Conservation (phyloP, 352 stramenopile species). For the Hyaloperonospora arabidopsidis region DNA sequence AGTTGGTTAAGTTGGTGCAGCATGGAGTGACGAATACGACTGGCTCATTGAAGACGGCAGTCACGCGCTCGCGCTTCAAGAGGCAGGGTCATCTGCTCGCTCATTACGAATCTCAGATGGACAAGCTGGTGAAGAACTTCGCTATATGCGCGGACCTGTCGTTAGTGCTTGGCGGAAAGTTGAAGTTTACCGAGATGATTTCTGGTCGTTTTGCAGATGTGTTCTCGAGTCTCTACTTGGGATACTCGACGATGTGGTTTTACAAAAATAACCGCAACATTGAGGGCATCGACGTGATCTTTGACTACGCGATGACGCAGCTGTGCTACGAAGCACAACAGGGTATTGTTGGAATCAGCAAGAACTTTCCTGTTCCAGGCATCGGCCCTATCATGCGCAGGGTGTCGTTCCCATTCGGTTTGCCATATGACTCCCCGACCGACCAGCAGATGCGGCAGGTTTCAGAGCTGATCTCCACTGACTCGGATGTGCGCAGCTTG, state of each 20-base stretch:
- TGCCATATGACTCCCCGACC: conserved; percentile 85
- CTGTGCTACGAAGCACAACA: conserved; percentile 94
- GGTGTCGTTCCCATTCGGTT: conserved; percentile 93
- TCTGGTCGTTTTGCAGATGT: conserved; percentile 95
- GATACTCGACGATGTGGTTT: conserved; percentile 96
- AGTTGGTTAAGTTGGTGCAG: conserved; percentile 91
- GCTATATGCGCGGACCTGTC: conserved; percentile 92
- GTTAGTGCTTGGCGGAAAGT: conserved; percentile 93
- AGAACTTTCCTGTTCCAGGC: conserved; percentile 93
- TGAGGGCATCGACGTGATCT: conserved; percentile 91
- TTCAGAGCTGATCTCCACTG: conserved; percentile 59
- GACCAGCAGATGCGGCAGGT: conserved; percentile 83
- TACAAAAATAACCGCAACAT: conserved; percentile 92
- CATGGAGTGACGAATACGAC: conserved; percentile 91
- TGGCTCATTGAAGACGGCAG: conserved; percentile 80
- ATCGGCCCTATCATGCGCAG: conserved; percentile 91
- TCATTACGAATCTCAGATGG: conserved; percentile 96
- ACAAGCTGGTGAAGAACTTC: conserved; percentile 95
- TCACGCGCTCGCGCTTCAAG: conserved; percentile 90
- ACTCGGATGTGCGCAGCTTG: conserved; percentile 60
- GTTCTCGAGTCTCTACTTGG: conserved; percentile 95
- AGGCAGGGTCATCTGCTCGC: conserved; percentile 76
- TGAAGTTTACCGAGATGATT: conserved; percentile 98
- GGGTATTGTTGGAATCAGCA: conserved; percentile 90
- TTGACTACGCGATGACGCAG: conserved; percentile 95